Conservation (phyloP, 257 asterid species). For the Thymus mandschuricus region DNA sequence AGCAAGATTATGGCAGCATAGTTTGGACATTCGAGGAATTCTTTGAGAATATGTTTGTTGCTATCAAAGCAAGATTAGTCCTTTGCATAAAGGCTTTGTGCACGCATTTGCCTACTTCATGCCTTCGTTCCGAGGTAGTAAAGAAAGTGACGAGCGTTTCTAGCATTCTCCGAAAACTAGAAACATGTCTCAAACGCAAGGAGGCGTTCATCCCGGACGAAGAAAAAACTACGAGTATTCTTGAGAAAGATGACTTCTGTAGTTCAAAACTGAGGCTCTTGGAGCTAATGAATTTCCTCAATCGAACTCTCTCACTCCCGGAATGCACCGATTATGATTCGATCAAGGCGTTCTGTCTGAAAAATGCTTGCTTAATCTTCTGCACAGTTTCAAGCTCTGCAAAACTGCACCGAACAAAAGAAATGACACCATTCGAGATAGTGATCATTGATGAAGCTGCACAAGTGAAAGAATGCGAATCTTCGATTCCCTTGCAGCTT, state of each 20-base stretch:
- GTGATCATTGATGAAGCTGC: slow-evolving; percentile 87
- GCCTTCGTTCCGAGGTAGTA: slow-evolving; percentile 38
- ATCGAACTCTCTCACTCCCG: slow-evolving; percentile 34
- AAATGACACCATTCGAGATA: slow-evolving; percentile 43
- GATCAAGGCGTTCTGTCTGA: slow-evolving; percentile 43
- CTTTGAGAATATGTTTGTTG: slow-evolving; percentile 38
- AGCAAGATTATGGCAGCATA: neutral
- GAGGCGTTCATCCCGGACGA: neutral
- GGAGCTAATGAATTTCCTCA: slow-evolving; percentile 41
- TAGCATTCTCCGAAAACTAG: neutral
- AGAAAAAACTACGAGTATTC: neutral
- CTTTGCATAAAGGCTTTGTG: too few relatives aligned
- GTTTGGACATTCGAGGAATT: slow-evolving; percentile 41
- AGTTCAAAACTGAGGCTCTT: slow-evolving; percentile 39
- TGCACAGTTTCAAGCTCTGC: slow-evolving; percentile 72
- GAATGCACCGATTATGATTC: neutral
- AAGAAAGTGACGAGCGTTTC: slow-evolving; percentile 40
- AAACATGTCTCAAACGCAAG: neutral
- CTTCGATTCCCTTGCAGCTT: slow-evolving; percentile 68
- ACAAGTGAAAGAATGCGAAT: slow-evolving; percentile 81
- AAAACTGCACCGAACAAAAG: slow-evolving; percentile 39
- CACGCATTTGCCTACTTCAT: slow-evolving; percentile 65
- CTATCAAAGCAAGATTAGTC: slow-evolving; percentile 21
- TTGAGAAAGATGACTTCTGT: slow-evolving; percentile 6
- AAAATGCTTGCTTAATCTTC: slow-evolving; percentile 51